A percentile compares a stretch with the other conserved stretches of the same genome.
Conservation (phyloP, 2,329 filamentous ascomycete genomes). For the Colletotrichum abscissum region DNA sequence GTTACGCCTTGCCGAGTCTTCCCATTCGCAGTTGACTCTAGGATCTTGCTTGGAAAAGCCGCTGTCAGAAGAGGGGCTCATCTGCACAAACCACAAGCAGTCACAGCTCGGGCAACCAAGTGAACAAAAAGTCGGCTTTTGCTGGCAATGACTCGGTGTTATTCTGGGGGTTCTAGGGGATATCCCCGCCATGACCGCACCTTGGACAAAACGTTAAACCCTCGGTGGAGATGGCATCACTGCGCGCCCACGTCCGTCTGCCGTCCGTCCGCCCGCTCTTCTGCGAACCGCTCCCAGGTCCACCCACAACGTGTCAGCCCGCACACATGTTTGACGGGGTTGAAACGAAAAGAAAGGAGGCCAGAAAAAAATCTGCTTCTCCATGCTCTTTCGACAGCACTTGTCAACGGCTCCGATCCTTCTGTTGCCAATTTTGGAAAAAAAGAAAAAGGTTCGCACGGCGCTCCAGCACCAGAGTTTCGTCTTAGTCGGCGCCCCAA, state of each 20-base stretch:
- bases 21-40: slow-evolving; percentile 21
- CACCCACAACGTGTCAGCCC: slow-evolving; percentile 21
- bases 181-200: slow-evolving; percentile 17
- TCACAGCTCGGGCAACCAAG: not conserved
- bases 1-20: slow-evolving; percentile 5
- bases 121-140: slow-evolving; percentile 3
- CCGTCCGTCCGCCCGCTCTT: not conserved
- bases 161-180: slow-evolving; percentile 8
- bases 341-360: slow-evolving; percentile 8
- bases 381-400: not conserved
- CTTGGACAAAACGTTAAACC: not conserved
- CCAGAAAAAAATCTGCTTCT: not conserved
- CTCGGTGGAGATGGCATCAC: slow-evolving; percentile 12
- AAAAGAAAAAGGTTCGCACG: not conserved
- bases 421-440: slow-evolving; percentile 13
- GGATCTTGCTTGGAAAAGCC: slow-evolving; percentile 27
- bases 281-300: slow-evolving; percentile 12
- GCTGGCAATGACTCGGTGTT: slow-evolving; percentile 14
- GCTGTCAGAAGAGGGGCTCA: slow-evolving; percentile 21
- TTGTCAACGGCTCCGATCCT: not conserved
- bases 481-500: slow-evolving; percentile 11
- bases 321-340: slow-evolving; percentile 20
- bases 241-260: not conserved
- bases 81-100: slow-evolving; percentile 20
- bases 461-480: slow-evolving; percentile 16